Percentiles rank a stretch among this genome's conserved stretches.
These are phyloP conservation scores for Metschnikowia aberdeeniae DNA, from an alignment of 805 yeast genomes.

Conservation along the genomic window DNA sequence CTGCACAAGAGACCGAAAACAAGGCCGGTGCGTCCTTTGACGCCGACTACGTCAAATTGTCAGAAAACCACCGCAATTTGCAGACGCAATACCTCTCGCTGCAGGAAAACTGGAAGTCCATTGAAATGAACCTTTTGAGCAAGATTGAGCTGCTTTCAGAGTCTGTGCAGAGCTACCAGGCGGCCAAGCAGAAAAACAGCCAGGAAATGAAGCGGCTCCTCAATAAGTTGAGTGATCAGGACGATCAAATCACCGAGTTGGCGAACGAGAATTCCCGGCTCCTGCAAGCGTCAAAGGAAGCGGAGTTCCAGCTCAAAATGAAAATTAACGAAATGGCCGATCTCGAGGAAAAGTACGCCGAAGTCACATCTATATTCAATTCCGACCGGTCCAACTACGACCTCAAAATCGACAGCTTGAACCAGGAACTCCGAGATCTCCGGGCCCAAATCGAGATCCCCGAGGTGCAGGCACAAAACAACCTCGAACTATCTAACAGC, in stretches of 20 bases:
- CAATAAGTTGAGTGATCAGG: conserved; percentile 12
- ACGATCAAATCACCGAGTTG: conserved; percentile 24
- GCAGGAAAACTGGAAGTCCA: conserved; percentile 76
- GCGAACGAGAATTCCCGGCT: conserved; percentile 3
- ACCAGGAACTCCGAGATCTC: conserved; percentile 12
- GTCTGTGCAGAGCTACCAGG: conserved; percentile 27
- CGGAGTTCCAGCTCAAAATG: conserved; percentile 17
- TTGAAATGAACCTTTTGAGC: conserved; percentile 61
- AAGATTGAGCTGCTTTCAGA: conserved; percentile 38
- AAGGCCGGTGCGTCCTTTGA: conserved; percentile 23
- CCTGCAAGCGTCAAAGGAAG: conserved; percentile 24
- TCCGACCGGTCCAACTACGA: conserved; percentile 28
- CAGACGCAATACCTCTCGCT: conserved; percentile 73
- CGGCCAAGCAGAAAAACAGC: conserved; percentile 23
- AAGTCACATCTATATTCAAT: conserved; percentile 28
- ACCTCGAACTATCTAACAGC: conserved; percentile 5
- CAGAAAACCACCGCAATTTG: conserved; percentile 49
- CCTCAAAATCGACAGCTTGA: conserved; percentile 23
- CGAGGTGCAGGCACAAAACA: background rate
- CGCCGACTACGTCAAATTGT: conserved; percentile 40
- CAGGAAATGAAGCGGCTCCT: conserved; percentile 33
- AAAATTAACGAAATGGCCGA: conserved; percentile 23
- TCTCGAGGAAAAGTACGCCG: conserved; percentile 27
- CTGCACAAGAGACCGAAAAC: background rate
- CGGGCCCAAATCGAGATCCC: background rate